A percentile compares a stretch with the other conserved stretches of the same genome.
Conservation (phyloP, 2,329 filamentous ascomycete genomes). For the Fusarium redolens region DNA sequence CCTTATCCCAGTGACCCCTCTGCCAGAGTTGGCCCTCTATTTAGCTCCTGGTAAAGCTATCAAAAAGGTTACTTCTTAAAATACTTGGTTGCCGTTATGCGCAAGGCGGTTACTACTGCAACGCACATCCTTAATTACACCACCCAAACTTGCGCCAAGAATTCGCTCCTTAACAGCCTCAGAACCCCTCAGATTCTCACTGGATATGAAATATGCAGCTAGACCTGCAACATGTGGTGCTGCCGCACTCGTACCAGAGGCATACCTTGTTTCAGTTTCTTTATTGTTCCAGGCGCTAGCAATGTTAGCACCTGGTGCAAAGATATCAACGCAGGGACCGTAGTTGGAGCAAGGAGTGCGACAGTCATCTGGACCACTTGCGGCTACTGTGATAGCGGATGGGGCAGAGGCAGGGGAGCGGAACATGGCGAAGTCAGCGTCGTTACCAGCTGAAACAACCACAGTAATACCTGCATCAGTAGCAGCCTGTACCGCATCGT, state of each 20-base stretch:
- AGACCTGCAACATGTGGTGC: neutral
- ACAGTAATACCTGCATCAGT: neutral
- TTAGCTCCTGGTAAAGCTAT: no score
- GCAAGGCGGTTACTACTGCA: neutral
- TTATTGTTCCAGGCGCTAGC: neutral
- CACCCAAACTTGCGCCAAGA: neutral
- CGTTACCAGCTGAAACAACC: constrained; percentile 2
- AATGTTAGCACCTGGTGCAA: neutral
- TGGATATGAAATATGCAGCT: constrained; percentile 1
- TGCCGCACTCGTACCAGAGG: neutral
- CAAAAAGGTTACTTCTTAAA: no score
- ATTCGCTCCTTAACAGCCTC: neutral
- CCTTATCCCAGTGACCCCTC: no score
- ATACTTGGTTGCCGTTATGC: no score
- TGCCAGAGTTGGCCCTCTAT: no score
- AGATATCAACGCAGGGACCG: neutral
- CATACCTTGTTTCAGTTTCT: fast-evolving
- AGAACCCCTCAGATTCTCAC: neutral
- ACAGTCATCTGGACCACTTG: neutral
- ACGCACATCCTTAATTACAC: fast-evolving
- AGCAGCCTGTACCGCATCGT: neutral
- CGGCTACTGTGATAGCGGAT: constrained; percentile 11
- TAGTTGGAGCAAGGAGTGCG: constrained; percentile 1
- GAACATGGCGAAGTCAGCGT: fast-evolving
- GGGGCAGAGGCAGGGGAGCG: neutral